Evolutionary conservation across 1,139 yeast species (phyloP), one percentile per base, ranked within the genome.

Genomic region (Pichia sp.): DNA sequence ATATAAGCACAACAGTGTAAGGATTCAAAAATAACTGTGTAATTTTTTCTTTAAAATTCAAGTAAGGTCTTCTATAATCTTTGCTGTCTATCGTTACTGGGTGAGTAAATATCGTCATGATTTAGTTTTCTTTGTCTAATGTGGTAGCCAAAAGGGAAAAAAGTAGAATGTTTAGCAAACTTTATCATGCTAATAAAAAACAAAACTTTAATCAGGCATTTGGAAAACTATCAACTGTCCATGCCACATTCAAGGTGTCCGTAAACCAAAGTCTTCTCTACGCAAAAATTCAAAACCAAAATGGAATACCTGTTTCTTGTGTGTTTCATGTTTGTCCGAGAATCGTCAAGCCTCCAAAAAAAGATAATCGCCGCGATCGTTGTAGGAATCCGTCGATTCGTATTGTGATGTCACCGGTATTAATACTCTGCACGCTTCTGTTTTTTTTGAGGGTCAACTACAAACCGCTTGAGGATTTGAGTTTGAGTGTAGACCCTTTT

Each of bases 21-120:
- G 70, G 70, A 55, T 80, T 80, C 20, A 80, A 53, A 72, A 82
- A 78, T 6, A 72, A 57, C 52, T 81, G 88, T 3, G 80, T 66
- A 8, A 78, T 50, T 34, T 70, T 55, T 48, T 80, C 87, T 16
- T 60, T 53, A 9, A 72, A 56, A 29, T 60, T 59, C 25, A 73
- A 50, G 47, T 67, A 70, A n/a, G 70, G 64, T 38, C 61, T 47
- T 38, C 57, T 39, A 35, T 53, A 48, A 4, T 10, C 31, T 14
- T 26, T 22, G 2, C 33, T 26, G 4, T 35, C 21, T 13, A 46
- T 35, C 2, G 38, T 40, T 6, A 38, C 18, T 6, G 46, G 46
- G 6, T 45, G 42, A 4, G 50, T 43, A 28, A 32, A 46, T 7
- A 21, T 14, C 19, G 33, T 23, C 22, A 25, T 23, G 19, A 11